Conservation (phyloP, 2,329 filamentous ascomycete genomes). For the Xylariaceae sp. region DNA sequence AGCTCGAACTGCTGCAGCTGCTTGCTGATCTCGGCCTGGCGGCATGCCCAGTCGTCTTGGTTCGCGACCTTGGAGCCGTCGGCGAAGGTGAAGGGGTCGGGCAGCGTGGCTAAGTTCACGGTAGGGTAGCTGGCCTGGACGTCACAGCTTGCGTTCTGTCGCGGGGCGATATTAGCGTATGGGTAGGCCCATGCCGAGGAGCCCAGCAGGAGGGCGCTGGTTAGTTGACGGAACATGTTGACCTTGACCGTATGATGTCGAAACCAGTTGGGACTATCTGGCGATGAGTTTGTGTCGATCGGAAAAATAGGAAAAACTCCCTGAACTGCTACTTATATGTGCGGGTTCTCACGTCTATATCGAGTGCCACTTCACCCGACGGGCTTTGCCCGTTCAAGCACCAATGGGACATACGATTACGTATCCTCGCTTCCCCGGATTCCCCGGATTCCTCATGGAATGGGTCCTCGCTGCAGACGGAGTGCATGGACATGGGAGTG, state of each 20-base stretch:
- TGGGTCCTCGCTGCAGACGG: background rate
- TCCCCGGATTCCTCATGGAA: background rate
- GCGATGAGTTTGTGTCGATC: background rate
- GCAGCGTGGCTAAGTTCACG: constrained; percentile 38
- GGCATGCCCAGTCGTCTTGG: constrained; percentile 46
- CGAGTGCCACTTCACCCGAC: constrained; percentile 10
- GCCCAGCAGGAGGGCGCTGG: constrained; percentile 32
- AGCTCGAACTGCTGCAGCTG: constrained; percentile 50
- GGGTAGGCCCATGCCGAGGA: constrained; percentile 32
- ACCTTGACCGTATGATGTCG: background rate
- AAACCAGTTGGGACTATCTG: background rate
- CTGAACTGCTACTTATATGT: constrained; percentile 7
- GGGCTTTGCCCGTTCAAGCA: constrained; percentile 14
- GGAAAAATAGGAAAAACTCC: background rate
- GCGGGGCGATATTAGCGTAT: constrained; percentile 35
- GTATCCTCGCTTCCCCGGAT: background rate
- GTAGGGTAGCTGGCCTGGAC: constrained; percentile 34
- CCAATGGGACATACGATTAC: background rate
- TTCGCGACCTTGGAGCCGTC: constrained; percentile 42
- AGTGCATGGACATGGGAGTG: background rate
- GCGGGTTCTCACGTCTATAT: background rate
- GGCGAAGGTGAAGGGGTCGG: constrained; percentile 46
- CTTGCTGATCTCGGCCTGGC: constrained; percentile 45
- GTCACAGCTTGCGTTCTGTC: constrained; percentile 37
- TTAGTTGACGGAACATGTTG: constrained; percentile 29